Base-by-base conservation (phyloP, 345 rosid genomes). In the Syzygium aromaticum region DNA sequence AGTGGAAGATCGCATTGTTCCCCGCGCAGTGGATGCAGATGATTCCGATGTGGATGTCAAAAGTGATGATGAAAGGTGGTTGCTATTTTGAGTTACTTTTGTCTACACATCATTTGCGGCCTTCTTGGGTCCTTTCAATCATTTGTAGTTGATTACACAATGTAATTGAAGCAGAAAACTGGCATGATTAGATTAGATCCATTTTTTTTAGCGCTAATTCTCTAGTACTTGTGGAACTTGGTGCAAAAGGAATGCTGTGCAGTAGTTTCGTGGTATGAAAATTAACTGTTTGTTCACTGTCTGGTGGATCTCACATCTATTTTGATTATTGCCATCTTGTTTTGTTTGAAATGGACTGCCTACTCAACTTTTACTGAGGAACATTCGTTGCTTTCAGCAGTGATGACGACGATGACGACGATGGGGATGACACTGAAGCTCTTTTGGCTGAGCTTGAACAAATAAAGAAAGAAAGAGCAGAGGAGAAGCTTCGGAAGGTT, bases 361-460 rank as follows among this genome's bases (percentile, higher is more conserved):
- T 73, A 38, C 82, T 73, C 40, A 38, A 38, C 82, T 19, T 73
- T 73, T 38, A 73, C 49, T 38, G 43, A 73, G 49, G 82, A 73
- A 19, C 27, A 73, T 73, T 38, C 21, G 49, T 73, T 73, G 82
- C 43, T 73, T 38, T 33, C 25, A 38, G 27, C 49, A 10, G 49
- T 1, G 94, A 93, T 0, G 95, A 96, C 2, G 95, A 94, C 1
- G 23, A 73, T 0, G 80, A 73, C 1, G 82, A 67, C 5, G 78
- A 73, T 0, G 98, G 96, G 85, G 99, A 96, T 43, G 98, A 97
- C 89, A 95, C 96, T 53, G 95, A 94, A 92, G 98, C 98, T 87
- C 95, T 96, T 51, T 87, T 96, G 96, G 98, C 97, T 23, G 99
- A 95, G 94, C 99, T 96, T n/a, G 98, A 96, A 86, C 93, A 93